Evolutionary conservation across 495 filamentous ascomycete genomes (phyloP), one percentile per base, ranked within the genome.

Genomic region (Parmelia sp.): DNA sequence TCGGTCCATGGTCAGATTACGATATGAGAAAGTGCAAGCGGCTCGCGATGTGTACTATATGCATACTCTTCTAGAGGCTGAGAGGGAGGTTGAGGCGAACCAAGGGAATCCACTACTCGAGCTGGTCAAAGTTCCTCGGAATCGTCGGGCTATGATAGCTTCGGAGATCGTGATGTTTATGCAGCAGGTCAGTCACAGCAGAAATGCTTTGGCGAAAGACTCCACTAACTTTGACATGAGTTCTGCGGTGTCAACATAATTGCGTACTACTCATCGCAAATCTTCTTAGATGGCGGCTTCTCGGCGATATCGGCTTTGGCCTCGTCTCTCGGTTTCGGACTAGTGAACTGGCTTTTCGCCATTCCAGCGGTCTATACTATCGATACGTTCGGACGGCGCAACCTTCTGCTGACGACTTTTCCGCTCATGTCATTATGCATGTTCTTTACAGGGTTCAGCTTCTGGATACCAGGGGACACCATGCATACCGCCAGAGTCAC

Each of bases 41-140:
- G 90, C 90, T 4, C 78, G 91, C 27, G 91, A 96, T 68, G 71
- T 92, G 15, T 94, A 89, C 72, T 92, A 92, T 72, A 92, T 90
- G 80, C 79, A 91, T 59, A 83, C 82, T 3, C 80, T 89, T 21
- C 78, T 92, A 10, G 81, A 91, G 69, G 80, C 84, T 9, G 90
- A 93, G 71, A 80, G 78, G 25, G 73, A 74, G 37, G 82, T 88
- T 15, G 27, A 55, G 77, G 76, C 82, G 12, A 75, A 85, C 25
- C 82, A 86, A 1, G 76, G 83, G 63, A 87, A 78, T 64, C 88
- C 84, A 68, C 57, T 91, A 57, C 74, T 82, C 64, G 89, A 94
- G 66, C 70, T 94, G 56, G 81, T 91, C 58, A 88, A 82, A 9
- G 80, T 93, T 19, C 87, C 87, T 27, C 83, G 91, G 42, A 93